Conservation (phyloP, 768 basidiomycete species). For the Podaxis pistillaris region DNA sequence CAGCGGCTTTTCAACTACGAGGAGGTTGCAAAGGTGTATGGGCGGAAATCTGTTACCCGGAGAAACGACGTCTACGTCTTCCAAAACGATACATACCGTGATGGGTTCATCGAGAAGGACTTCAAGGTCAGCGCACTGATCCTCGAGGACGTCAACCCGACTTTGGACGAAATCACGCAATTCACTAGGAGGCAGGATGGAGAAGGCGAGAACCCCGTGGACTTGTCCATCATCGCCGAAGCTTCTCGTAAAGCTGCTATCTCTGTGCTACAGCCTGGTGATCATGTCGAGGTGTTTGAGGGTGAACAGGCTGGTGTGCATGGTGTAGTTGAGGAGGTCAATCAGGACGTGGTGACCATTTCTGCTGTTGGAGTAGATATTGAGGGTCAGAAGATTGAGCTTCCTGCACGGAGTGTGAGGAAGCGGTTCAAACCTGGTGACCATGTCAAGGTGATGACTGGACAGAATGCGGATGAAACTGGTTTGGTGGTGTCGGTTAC, state of each 20-base stretch:
- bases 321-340: slow-evolving; percentile 89
- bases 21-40: slow-evolving; percentile 85
- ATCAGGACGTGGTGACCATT: slow-evolving; percentile 83
- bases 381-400: slow-evolving; percentile 82
- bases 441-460: slow-evolving; percentile 97
- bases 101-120: slow-evolving; percentile 97
- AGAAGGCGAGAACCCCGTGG: slow-evolving; percentile 68
- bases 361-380: slow-evolving; percentile 79
- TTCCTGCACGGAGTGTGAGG: slow-evolving; percentile 84
- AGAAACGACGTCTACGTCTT: slow-evolving; percentile 80
- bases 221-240: slow-evolving; percentile 89
- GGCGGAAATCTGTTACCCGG: slow-evolving; percentile 71
- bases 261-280: slow-evolving; percentile 93
- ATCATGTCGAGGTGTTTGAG: slow-evolving; percentile 96
- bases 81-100: slow-evolving; percentile 89
- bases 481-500: slow-evolving; percentile 92
- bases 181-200: slow-evolving; percentile 80
- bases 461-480: slow-evolving; percentile 92
- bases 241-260: slow-evolving; percentile 90
- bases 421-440: slow-evolving; percentile 97
- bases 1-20: slow-evolving; percentile 93
- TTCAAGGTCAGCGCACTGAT: slow-evolving; percentile 77
- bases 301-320: slow-evolving; percentile 94
- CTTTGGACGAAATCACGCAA: slow-evolving; percentile 92
- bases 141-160: slow-evolving; percentile 90